Base-by-base conservation (phyloP, 2,329 filamentous ascomycete species). In the Trichoderma sp. region DNA sequence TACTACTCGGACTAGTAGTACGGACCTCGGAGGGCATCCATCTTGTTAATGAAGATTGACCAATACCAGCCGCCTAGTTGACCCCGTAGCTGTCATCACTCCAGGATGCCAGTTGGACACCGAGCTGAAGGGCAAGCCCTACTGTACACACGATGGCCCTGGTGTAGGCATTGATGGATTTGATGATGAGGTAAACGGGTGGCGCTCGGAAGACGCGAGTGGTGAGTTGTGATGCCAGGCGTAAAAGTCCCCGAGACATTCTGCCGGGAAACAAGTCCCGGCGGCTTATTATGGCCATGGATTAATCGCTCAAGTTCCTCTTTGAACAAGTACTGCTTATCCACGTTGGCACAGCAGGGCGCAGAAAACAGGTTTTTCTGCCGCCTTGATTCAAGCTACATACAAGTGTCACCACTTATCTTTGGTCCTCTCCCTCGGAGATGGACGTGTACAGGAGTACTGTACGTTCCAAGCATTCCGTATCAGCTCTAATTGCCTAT, bases 321-420 rank as follows among this genome's bases (percentile, higher is more conserved):
- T 15, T 35, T 42, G n/a, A n/a, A n/a, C 15, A 5, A 42, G 56
- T 45, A 19, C n/a, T n/a, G n/a, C n/a, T n/a, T n/a, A n/a, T n/a
- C 9, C 27, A 25, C 3, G 5, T 25, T 15, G 52, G 37, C 39
- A 35, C 27, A 48, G 27, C 37, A 17, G 27, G 32, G 59, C 29
- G 17, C 45, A n/a, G 25, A 52, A 57, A 57, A 39, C 61, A 39
- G 61, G 61, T 27, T 65, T 65, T 54, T 45, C 50, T 53, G 17
- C 10, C 32, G 17, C 25, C 37, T 52, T 29, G 45, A 17, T 39
- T 52, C 19, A 39, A 39, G 22, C 59, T n/a, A 29, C 37, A 29
- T n/a, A 29, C 37, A 29, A 13, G 56, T 27, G 59, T 52, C 59
- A 63, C 32, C 59, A 37, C 25, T 12, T 13, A 48, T 48, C 42